These are phyloP conservation scores for Paraphoma chrysanthemicola DNA, from an alignment of 2,329 filamentous ascomycete species.

Conservation along the genomic window DNA sequence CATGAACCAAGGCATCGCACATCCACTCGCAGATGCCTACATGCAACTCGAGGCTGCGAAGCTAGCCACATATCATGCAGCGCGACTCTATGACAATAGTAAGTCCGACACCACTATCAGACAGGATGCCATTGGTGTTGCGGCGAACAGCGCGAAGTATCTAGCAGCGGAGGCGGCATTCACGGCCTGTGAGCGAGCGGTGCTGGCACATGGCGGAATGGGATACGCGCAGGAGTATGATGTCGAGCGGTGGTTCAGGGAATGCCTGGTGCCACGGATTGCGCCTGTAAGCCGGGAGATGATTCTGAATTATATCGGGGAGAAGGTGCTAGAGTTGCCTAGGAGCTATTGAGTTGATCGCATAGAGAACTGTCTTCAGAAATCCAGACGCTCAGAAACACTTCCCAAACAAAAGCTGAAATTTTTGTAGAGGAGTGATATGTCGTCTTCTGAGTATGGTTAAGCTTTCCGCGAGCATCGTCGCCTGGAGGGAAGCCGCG, in stretches of 20 bases:
- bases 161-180: slow-evolving; percentile 68
- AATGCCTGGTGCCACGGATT: slow-evolving; percentile 66
- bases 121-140: slow-evolving; percentile 57
- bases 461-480: too few relatives aligned
- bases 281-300: slow-evolving; percentile 71
- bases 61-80: slow-evolving; percentile 67
- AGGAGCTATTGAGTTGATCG: slow-evolving; percentile 64
- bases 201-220: slow-evolving; percentile 67
- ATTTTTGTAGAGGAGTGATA: too few relatives aligned
- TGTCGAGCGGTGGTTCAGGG: slow-evolving; percentile 66
- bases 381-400: too few relatives aligned
- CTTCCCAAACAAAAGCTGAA: too few relatives aligned
- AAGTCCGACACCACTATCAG: slow-evolving; percentile 20
- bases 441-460: too few relatives aligned
- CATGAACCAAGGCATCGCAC: slow-evolving; percentile 66
- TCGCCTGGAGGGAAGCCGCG: too few relatives aligned
- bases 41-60: slow-evolving; percentile 70
- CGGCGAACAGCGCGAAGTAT: slow-evolving; percentile 65
- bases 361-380: too few relatives aligned
- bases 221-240: slow-evolving; percentile 69
- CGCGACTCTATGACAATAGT: slow-evolving; percentile 63
- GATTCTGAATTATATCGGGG: slow-evolving; percentile 76
- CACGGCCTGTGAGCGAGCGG: slow-evolving; percentile 63
- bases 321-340: slow-evolving; percentile 71
- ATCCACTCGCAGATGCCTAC: slow-evolving; percentile 65